Percentiles rank a stretch among this genome's conserved stretches.
phyloP scores from a whole-genome alignment of 805 yeast species.

The Lipomyces japonicus region DNA sequence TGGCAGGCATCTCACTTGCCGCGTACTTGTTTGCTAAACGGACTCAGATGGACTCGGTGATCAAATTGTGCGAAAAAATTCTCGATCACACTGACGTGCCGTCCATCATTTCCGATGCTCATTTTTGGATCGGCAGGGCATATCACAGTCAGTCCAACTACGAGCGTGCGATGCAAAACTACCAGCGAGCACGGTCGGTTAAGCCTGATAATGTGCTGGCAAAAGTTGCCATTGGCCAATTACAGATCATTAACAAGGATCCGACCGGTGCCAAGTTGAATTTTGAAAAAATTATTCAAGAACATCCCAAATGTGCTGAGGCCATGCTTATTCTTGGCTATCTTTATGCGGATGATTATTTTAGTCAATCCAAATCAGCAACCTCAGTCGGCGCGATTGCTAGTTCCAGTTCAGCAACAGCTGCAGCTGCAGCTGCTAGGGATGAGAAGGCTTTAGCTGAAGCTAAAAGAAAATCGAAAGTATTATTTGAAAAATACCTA shows the following conservation, averaged over 20 bases:
- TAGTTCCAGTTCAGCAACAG: background rate
- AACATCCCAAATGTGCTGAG: constrained; percentile 67
- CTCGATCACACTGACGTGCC: constrained; percentile 42
- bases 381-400: background rate
- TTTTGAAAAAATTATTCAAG: constrained; percentile 67
- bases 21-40: constrained; percentile 68
- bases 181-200: constrained; percentile 64
- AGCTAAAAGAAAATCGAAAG: constrained; percentile 52
- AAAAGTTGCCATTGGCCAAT: constrained; percentile 78
- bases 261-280: constrained; percentile 81
- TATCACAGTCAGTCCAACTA: constrained; percentile 57
- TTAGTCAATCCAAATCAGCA: constrained; percentile 37
- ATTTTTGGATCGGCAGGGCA: constrained; percentile 84
- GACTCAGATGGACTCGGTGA: constrained; percentile 51
- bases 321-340: constrained; percentile 67
- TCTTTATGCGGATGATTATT: constrained; percentile 48
- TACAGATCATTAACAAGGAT: constrained; percentile 70
- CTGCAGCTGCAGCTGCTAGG: constrained; percentile 21
- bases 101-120: constrained; percentile 54
- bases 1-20: constrained; percentile 59
- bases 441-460: constrained; percentile 32
- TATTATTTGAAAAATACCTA: constrained; percentile 65
- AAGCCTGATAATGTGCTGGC: constrained; percentile 63
- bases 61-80: constrained; percentile 53
- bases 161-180: constrained; percentile 65